These are phyloP conservation scores for Neopestalotiopsis sp. DNA, from an alignment of 2,329 filamentous ascomycete genomes.

Conservation along the genomic window DNA sequence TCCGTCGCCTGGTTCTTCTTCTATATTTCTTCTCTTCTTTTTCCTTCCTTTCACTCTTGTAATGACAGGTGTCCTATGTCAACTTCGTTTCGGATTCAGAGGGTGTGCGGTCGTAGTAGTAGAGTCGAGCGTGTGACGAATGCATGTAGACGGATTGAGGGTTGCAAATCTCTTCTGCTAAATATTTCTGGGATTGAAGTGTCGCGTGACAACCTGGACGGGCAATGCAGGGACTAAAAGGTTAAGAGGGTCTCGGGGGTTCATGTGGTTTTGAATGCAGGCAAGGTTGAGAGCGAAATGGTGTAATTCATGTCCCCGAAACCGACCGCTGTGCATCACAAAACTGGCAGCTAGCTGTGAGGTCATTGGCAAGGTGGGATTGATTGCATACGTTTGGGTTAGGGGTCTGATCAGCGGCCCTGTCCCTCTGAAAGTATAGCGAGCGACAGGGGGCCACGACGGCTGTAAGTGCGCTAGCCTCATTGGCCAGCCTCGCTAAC, in stretches of 20 bases:
- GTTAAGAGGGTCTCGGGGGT: background rate
- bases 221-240: background rate
- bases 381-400: background rate
- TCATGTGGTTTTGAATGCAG: background rate
- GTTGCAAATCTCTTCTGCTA: background rate
- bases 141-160: conserved; percentile 1
- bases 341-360: conserved; percentile 14
- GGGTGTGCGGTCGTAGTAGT: background rate
- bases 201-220: background rate
- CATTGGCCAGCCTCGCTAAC: conserved; percentile 13
- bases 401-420: conserved; percentile 9
- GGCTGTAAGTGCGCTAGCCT: conserved; percentile 7
- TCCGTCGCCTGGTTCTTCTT: conserved; percentile 5
- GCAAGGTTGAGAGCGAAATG: background rate
- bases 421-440: conserved; percentile 6
- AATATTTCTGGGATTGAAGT: background rate
- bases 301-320: conserved; percentile 6
- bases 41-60: background rate
- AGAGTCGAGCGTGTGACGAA: background rate
- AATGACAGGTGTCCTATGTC: background rate
- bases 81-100: background rate
- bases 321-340: background rate
- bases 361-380: conserved; percentile 17
- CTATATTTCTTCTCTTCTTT: too few relatives aligned
- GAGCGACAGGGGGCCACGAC: conserved; percentile 8